Percentiles rank a stretch among this genome's conserved stretches.
Conservation (phyloP, 257 asterid genomes). For the Nicotiana undulata region DNA sequence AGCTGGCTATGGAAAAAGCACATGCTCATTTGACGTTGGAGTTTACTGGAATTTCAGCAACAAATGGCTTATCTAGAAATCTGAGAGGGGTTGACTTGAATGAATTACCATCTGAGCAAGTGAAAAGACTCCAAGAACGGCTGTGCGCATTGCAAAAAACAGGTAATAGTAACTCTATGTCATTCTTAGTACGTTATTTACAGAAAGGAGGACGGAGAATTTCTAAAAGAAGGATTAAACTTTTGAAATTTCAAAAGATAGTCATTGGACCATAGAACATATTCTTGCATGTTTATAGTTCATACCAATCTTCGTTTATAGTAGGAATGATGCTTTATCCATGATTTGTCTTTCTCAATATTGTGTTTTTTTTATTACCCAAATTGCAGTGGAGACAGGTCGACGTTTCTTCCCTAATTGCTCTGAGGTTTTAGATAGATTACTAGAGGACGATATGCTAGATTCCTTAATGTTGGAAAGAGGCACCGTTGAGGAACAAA, state of each 20-base stretch:
- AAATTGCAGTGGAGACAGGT: slow-evolving; percentile 53
- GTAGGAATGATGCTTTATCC: background rate
- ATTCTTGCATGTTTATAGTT: background rate
- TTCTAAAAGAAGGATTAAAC: background rate
- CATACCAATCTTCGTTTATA: background rate
- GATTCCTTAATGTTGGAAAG: slow-evolving; percentile 52
- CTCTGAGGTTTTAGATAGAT: slow-evolving; percentile 66
- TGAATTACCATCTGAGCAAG: slow-evolving; percentile 72
- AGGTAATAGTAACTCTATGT: slow-evolving; percentile 28
- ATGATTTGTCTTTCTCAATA: background rate
- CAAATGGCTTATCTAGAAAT: slow-evolving; percentile 35
- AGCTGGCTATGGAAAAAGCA: slow-evolving; percentile 76
- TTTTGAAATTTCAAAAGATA: background rate
- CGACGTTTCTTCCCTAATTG: slow-evolving; percentile 75
- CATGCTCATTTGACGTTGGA: slow-evolving; percentile 61
- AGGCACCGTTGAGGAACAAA: slow-evolving; percentile 64
- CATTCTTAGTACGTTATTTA: background rate
- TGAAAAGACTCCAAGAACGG: slow-evolving; percentile 58
- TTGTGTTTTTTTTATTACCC: background rate
- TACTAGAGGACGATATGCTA: slow-evolving; percentile 58
- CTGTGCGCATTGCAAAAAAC: slow-evolving; percentile 70
- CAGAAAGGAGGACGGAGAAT: background rate
- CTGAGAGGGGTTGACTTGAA: slow-evolving; percentile 59
- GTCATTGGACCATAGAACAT: background rate
- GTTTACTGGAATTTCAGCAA: slow-evolving; percentile 60